These are phyloP conservation scores for Colletotrichum sp. DNA, from an alignment of 2,329 filamentous ascomycete species.

Conservation along the genomic window DNA sequence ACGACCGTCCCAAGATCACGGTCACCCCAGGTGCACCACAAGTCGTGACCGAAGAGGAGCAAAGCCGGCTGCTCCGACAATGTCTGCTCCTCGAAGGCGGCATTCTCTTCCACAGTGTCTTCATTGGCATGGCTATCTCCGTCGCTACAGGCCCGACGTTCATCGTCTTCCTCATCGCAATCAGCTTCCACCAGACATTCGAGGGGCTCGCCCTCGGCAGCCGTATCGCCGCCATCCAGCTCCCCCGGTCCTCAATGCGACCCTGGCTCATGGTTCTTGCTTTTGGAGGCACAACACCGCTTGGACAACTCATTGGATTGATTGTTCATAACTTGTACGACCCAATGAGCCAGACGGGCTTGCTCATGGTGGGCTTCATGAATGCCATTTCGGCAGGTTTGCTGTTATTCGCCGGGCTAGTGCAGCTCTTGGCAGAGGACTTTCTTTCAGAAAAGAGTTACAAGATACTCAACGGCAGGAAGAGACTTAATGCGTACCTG, in stretches of 20 bases:
- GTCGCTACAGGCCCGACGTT: constrained; percentile 82
- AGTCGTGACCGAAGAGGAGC: constrained; percentile 54
- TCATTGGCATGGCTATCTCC: constrained; percentile 86
- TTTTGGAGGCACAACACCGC: constrained; percentile 69
- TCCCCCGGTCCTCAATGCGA: constrained; percentile 72
- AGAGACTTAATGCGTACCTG: constrained; percentile 65
- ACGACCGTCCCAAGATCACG: constrained; percentile 24
- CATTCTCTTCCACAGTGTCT: constrained; percentile 84
- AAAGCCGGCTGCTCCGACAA: constrained; percentile 73
- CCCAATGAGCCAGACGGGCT: constrained; percentile 74
- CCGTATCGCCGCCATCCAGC: constrained; percentile 83
- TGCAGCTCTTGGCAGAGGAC: constrained; percentile 85
- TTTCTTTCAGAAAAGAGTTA: constrained; percentile 81
- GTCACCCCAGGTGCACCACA: constrained; percentile 8
- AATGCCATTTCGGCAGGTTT: constrained; percentile 85
- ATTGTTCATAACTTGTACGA: constrained; percentile 81
- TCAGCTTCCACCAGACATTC: constrained; percentile 86
- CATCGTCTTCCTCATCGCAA: constrained; percentile 79
- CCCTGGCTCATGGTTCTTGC: constrained; percentile 86
- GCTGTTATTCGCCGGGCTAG: constrained; percentile 80
- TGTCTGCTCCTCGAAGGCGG: constrained; percentile 82
- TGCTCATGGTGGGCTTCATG: constrained; percentile 86
- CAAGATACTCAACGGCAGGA: constrained; percentile 65
- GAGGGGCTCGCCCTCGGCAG: constrained; percentile 86
- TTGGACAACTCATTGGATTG: constrained; percentile 75